Conservation (phyloP, 441 rosid genomes). For the Pelargonium citronellum region DNA sequence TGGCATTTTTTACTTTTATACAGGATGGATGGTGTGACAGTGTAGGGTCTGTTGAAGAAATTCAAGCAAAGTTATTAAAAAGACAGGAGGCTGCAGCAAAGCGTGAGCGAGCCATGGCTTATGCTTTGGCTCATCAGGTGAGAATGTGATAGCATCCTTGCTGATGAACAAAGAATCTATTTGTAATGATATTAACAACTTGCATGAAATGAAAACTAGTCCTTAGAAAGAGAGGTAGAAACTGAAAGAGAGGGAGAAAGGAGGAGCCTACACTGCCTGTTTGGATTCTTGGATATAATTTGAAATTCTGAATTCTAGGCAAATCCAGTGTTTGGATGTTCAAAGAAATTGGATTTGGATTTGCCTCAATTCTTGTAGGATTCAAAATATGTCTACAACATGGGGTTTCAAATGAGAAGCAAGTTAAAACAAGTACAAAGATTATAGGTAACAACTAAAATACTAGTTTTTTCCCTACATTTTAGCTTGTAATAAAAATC, state of each 20-base stretch:
- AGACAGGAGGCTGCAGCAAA: constrained; percentile 98
- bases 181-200: not conserved
- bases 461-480: too few relatives aligned
- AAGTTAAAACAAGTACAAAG: too few relatives aligned
- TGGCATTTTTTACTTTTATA: constrained; percentile 21
- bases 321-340: too few relatives aligned
- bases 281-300: too few relatives aligned
- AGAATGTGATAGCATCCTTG: constrained; percentile 16
- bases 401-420: too few relatives aligned
- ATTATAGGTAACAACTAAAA: too few relatives aligned
- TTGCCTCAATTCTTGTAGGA: too few relatives aligned
- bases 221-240: not conserved
- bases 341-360: too few relatives aligned
- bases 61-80: constrained; percentile 85
- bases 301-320: too few relatives aligned
- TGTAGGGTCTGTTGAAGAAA: constrained; percentile 89
- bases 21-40: constrained; percentile 99
- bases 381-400: too few relatives aligned
- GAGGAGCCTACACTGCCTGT: not conserved
- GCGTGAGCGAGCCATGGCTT: constrained; percentile 99
- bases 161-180: not conserved
- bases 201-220: constrained; percentile 2
- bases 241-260: not conserved
- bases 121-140: constrained; percentile 98
- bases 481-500: too few relatives aligned